Base-by-base conservation (phyloP, 257 asterid genomes). In the Voacanga thouarsii region DNA sequence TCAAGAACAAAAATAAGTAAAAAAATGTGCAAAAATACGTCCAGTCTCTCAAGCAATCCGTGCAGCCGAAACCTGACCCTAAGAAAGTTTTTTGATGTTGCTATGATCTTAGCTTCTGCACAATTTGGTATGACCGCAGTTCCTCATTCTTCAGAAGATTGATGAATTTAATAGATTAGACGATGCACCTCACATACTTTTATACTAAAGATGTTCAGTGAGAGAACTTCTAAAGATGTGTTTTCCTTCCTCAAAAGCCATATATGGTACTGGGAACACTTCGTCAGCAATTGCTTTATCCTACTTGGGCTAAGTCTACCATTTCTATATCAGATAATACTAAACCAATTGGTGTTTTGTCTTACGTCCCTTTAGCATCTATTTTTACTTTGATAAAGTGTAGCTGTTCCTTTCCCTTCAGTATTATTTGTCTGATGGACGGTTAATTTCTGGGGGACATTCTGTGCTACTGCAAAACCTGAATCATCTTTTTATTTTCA, bases 201-300 rank as follows among this genome's bases (percentile, higher is more conserved):
- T n/a, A n/a, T n/a, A n/a, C n/a, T n/a, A n/a, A n/a, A n/a, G n/a
- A n/a, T n/a, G 65, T 79, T 65, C 28, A 75, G 76, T 57, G 73
- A 82, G 72, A 80, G 82, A 80, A 86, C 79, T 77, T 72, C 88
- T 63, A 85, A 83, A 80, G 84, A 86, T 79, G 92, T 92, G 60
- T 87, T 94, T 94, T 94, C 88, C 97, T 94, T 82, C 98, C 98
- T 83, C 98, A 92, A 80, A 94, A 88, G 80, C 98, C 98, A 68
- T 94, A 94, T 76, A 89, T 92, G 98, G 94, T 92, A 77, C 82
- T 94, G 81, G 98, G 97, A 80, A 86, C 97, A 65, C 98, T 94
- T 83, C 93, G 94, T 72, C 96, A 92, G 59, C 97, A 94, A 75
- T 85, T 92, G 90, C 87, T 94, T 74, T 94, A 94, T 92, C 98